phyloP scores from a whole-genome alignment of 495 filamentous ascomycete genomes.

The Podospora bellae-mahoneyi region DNA sequence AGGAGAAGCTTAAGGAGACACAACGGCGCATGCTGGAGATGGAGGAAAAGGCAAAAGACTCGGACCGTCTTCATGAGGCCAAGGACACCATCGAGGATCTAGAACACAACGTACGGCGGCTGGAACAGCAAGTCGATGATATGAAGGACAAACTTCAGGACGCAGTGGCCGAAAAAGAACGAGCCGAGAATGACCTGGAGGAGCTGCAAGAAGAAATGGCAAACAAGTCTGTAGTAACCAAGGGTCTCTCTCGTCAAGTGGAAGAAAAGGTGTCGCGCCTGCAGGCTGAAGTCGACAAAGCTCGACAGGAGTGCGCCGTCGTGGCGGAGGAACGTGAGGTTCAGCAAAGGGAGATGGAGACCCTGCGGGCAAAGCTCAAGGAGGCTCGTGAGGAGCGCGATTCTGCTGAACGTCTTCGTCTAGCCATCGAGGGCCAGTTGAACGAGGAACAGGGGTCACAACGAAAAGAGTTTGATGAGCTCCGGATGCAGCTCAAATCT shows the following conservation, averaged over 20 bases:
- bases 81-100: slow-evolving; percentile 49
- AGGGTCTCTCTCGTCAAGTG: slow-evolving; percentile 69
- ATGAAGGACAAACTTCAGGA: slow-evolving; percentile 59
- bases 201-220: slow-evolving; percentile 74
- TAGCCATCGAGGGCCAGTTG: slow-evolving; percentile 45
- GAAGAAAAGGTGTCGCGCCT: slow-evolving; percentile 66
- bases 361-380: slow-evolving; percentile 37
- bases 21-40: slow-evolving; percentile 59
- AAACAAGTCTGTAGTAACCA: slow-evolving; percentile 73
- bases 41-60: slow-evolving; percentile 55
- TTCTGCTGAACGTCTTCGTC: slow-evolving; percentile 36
- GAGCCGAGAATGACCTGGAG: slow-evolving; percentile 56
- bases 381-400: slow-evolving; percentile 44
- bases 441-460: slow-evolving; percentile 50
- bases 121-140: slow-evolving; percentile 52
- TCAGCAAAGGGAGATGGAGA: slow-evolving; percentile 47
- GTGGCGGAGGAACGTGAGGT: slow-evolving; percentile 43
- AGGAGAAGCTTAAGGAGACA: slow-evolving; percentile 52
- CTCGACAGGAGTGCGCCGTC: slow-evolving; percentile 56
- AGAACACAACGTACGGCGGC: slow-evolving; percentile 41
- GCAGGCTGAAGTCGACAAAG: slow-evolving; percentile 58
- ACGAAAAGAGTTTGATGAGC: slow-evolving; percentile 46
- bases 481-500: slow-evolving; percentile 53
- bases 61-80: slow-evolving; percentile 54
- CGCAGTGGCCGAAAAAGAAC: slow-evolving; percentile 59